Base-by-base conservation (phyloP, 768 basidiomycete genomes). In the Mycena capillaripes region DNA sequence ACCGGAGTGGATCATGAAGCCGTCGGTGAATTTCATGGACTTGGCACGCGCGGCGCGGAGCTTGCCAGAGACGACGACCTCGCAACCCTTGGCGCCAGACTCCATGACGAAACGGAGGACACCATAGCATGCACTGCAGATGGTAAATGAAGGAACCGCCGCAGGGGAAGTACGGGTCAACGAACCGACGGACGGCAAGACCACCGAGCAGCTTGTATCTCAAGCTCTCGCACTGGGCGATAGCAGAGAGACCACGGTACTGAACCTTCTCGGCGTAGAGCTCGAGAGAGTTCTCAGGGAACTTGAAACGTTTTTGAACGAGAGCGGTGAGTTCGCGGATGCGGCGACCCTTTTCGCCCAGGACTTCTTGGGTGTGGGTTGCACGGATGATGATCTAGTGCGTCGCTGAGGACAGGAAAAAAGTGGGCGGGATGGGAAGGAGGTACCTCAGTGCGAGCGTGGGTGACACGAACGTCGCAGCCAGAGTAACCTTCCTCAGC, bases 51-150 rank as follows among this genome's bases (percentile, higher is more conserved):
- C 98, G 76, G 97, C 98, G 82, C 98, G 96, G 81, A 99, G 96
- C 86, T 99, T 99, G 82, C 98, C 98, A 75, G 97, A 99, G 75
- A 99, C 97, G 81, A 99, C 96, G 75, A 99, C 98, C 85, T 99
- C 98, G 81, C 97, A 98, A 84, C 98, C 98, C 88, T 99, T 99
- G 77, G 98, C 98, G 78, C 95, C 95, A 70, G 97, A 98, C 87
- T 99, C 98, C 98, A 99, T 99, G 78, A 99, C 97, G 88, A 98
- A 99, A 81, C 98, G 96, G 81, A 99, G 96, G 79, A 99, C 98
- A 93, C 98, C 98, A 84, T 99, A 99, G 88, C 97, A 98, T 57
- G 96, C 96, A 80, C 95, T 96, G 4, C 23, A 55, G 36, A 42
- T n/a, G n/a, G 23, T 32, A 4, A 12, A 30, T 44, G n/a, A 29